Percentiles rank a stretch among this genome's conserved stretches.
Conservation (phyloP, 441 rosid genomes). For the Corymbia calophylla region DNA sequence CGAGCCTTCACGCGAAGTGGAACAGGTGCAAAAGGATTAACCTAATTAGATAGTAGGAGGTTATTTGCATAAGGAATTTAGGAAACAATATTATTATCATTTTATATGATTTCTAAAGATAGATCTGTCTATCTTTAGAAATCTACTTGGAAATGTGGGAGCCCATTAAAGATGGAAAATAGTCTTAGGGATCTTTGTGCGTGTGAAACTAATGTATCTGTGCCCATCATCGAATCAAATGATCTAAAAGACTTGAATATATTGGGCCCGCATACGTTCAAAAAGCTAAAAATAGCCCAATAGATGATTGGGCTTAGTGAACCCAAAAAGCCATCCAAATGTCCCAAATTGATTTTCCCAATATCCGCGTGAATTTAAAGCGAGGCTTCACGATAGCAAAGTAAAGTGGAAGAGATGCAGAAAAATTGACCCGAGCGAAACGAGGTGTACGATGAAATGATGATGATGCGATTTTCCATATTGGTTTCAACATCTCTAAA, state of each 20-base stretch:
- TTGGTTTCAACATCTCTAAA: background rate
- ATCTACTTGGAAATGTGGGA: background rate
- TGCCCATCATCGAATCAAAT: background rate
- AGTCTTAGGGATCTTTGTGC: background rate
- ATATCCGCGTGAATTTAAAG: background rate
- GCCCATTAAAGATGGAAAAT: background rate
- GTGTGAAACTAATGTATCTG: background rate
- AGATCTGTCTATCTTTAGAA: fast-evolving
- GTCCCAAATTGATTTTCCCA: background rate
- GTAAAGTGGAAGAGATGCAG: background rate
- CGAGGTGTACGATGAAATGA: background rate
- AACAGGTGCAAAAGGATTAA: background rate
- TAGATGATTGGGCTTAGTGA: background rate
- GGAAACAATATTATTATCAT: fast-evolving
- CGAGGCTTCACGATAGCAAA: background rate
- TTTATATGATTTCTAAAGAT: background rate
- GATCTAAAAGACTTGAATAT: background rate
- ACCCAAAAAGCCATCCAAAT: background rate
- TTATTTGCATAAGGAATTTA: background rate
- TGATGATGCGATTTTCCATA: background rate
- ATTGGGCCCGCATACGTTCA: fast-evolving
- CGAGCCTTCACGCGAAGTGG: fast-evolving
- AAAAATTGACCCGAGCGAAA: background rate
- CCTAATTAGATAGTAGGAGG: background rate
- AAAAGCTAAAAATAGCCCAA: background rate